A percentile compares a stretch with the other conserved stretches of the same genome.
Evolutionary conservation across 2,329 filamentous ascomycete species (phyloP).

Genomic region (Venturiaceae sp.): DNA sequence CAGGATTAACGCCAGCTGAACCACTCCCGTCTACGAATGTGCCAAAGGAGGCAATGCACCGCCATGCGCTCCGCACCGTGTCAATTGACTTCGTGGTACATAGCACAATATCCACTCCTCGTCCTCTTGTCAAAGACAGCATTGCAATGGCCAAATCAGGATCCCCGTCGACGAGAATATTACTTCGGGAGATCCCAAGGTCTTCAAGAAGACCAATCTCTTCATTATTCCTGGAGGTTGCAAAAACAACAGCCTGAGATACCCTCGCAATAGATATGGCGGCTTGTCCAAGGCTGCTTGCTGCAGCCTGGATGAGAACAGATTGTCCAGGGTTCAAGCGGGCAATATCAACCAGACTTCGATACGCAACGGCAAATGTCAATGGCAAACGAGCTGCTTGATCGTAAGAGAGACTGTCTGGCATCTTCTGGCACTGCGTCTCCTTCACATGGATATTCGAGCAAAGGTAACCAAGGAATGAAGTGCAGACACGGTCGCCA

Average conservation of each 20-base stretch:
- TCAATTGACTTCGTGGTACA: constrained; percentile 19
- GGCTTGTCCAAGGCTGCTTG: constrained; percentile 20
- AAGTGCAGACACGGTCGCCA: constrained; percentile 4
- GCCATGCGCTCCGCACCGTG: neutral
- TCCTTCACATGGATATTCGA: neutral
- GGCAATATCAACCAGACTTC: constrained; percentile 21
- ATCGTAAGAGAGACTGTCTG: constrained; percentile 12
- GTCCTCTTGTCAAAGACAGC: constrained; percentile 15
- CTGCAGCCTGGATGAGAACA: constrained; percentile 21
- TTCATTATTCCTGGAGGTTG: constrained; percentile 18
- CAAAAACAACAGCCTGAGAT: constrained; percentile 15
- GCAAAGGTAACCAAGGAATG: neutral
- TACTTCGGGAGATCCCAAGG: constrained; percentile 14
- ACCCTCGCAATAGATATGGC: constrained; percentile 17
- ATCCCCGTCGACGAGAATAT: constrained; percentile 23
- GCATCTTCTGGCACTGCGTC: neutral
- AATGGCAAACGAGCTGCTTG: constrained; percentile 16
- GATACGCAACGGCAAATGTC: constrained; percentile 15
- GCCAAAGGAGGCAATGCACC: constrained; percentile 4
- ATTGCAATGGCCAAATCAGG: constrained; percentile 15
- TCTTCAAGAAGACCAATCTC: constrained; percentile 10
- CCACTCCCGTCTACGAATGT: neutral
- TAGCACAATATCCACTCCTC: constrained; percentile 24
- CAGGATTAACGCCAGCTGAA: too few species aligned
- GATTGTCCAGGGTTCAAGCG: constrained; percentile 21